A percentile compares a stretch with the other conserved stretches of the same genome.
Evolutionary conservation across 352 stramenopile genomes (phyloP).

Genomic region (Pythium myriotylum): DNA sequence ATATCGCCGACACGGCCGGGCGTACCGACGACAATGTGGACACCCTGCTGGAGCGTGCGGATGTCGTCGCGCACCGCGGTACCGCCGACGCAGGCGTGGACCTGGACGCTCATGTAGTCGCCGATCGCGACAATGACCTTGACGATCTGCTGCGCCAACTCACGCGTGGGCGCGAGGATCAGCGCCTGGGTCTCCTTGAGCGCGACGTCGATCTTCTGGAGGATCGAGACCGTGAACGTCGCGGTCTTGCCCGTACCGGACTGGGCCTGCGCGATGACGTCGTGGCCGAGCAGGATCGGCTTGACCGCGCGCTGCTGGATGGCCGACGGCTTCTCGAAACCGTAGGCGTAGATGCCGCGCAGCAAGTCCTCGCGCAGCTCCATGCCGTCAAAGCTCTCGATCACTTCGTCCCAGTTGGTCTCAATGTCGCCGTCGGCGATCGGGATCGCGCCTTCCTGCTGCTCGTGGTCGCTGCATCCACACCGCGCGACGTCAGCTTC

Average conservation of each 20-base stretch:
- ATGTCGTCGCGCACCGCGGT: slow-evolving; percentile 99
- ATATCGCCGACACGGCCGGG: slow-evolving; percentile 99
- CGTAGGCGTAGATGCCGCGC: slow-evolving; percentile 99
- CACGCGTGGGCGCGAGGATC: slow-evolving; percentile 98
- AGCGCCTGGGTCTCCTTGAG: slow-evolving; percentile 97
- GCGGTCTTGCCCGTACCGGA: slow-evolving; percentile 99
- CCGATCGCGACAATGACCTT: slow-evolving; percentile 96
- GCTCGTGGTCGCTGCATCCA: slow-evolving; percentile 51
- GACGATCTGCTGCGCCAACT: slow-evolving; percentile 99
- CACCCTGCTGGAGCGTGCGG: slow-evolving; percentile 96
- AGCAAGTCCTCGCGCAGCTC: slow-evolving; percentile 98
- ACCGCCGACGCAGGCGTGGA: slow-evolving; percentile 98
- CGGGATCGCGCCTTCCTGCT: slow-evolving; percentile 72
- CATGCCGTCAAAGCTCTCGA: slow-evolving; percentile 99
- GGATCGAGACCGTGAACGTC: slow-evolving; percentile 98
- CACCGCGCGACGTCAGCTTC: too few species aligned
- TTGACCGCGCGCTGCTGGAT: slow-evolving; percentile 99
- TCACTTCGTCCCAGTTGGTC: slow-evolving; percentile 98
- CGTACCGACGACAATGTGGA: slow-evolving; percentile 99
- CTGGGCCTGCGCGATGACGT: slow-evolving; percentile 99
- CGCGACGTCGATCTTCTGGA: slow-evolving; percentile 97
- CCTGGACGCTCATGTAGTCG: slow-evolving; percentile 96
- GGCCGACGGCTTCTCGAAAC: slow-evolving; percentile 99
- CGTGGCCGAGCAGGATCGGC: slow-evolving; percentile 96
- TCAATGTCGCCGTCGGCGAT: slow-evolving; percentile 95